Evolutionary conservation across 306 rosid species (phyloP).

Genomic region (Arachis stenosperma): DNA sequence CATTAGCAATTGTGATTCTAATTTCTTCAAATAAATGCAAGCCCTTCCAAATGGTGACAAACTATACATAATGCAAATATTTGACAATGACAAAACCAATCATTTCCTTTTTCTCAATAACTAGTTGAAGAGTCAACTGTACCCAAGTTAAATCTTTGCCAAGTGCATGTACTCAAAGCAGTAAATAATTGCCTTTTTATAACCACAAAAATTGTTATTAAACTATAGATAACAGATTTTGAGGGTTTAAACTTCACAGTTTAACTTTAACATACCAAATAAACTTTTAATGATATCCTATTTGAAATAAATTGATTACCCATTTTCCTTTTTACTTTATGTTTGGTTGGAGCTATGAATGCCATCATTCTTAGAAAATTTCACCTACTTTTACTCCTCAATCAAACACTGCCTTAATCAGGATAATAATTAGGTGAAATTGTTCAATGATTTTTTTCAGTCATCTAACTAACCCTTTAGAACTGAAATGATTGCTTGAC

Average conservation of each 20-base stretch:
- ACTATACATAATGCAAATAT: conserved; percentile 1
- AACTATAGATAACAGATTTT: too few relatives aligned
- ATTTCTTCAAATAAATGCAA: conserved; percentile 25
- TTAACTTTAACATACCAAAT: too few relatives aligned
- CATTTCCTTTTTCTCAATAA: neutral
- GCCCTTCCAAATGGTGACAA: conserved; percentile 23
- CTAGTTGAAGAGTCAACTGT: neutral
- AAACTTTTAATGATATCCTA: neutral
- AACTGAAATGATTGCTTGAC: conserved; percentile 7
- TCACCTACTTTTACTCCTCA: too few relatives aligned
- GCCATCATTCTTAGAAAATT: too few relatives aligned
- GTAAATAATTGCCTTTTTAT: too few relatives aligned
- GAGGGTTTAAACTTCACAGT: too few relatives aligned
- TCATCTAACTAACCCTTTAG: conserved; percentile 1
- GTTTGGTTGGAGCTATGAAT: too few relatives aligned
- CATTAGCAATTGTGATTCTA: conserved; percentile 10
- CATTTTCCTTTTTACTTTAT: neutral
- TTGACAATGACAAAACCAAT: neutral
- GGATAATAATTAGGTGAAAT: conserved; percentile 2
- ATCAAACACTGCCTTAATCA: neutral
- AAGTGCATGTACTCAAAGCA: neutral
- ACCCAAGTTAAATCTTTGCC: neutral
- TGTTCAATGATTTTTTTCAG: neutral
- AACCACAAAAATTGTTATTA: too few relatives aligned
- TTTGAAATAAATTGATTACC: conserved; percentile 3